These are phyloP conservation scores for Rhizopogon roseolus DNA, from an alignment of 768 basidiomycete species.

Conservation along the genomic window DNA sequence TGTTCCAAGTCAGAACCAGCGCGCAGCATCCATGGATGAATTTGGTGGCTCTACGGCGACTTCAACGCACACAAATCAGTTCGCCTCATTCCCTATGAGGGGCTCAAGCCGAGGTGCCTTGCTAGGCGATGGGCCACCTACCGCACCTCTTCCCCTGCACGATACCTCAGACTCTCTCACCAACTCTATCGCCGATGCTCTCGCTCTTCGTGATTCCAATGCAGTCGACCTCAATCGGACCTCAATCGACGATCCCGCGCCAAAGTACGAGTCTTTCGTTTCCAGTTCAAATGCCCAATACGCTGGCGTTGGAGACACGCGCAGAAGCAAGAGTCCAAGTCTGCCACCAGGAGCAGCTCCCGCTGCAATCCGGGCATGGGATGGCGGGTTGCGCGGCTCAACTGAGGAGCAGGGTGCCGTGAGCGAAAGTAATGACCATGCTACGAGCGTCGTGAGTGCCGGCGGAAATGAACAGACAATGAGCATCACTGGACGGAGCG, in stretches of 20 bases:
- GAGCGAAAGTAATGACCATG: background rate
- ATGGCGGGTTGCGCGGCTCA: conserved; percentile 28
- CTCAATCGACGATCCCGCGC: conserved; percentile 28
- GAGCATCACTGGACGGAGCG: background rate
- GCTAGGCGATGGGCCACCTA: conserved; percentile 25
- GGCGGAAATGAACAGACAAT: background rate
- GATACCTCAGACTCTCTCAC: conserved; percentile 25
- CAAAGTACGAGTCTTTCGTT: conserved; percentile 30
- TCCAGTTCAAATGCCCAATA: conserved; percentile 8
- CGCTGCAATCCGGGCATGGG: conserved; percentile 30
- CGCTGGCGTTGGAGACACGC: conserved; percentile 8
- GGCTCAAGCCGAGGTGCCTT: conserved; percentile 16
- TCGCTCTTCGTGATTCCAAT: conserved; percentile 16
- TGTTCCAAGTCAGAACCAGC: conserved; percentile 11
- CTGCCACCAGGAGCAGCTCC: conserved; percentile 42
- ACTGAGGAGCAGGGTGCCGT: conserved; percentile 10
- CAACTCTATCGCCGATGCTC: conserved; percentile 35
- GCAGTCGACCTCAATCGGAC: conserved; percentile 4
- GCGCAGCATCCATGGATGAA: conserved; percentile 20
- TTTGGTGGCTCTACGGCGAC: conserved; percentile 13
- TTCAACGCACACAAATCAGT: conserved; percentile 28
- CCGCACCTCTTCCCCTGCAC: conserved; percentile 3
- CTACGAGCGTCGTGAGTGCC: background rate
- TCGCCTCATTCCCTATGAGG: conserved; percentile 64
- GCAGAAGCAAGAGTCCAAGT: conserved; percentile 24